Evolutionary conservation across 768 basidiomycete genomes (phyloP), one percentile per base, ranked within the genome.

Genomic region (Daedaleopsis sinensis): DNA sequence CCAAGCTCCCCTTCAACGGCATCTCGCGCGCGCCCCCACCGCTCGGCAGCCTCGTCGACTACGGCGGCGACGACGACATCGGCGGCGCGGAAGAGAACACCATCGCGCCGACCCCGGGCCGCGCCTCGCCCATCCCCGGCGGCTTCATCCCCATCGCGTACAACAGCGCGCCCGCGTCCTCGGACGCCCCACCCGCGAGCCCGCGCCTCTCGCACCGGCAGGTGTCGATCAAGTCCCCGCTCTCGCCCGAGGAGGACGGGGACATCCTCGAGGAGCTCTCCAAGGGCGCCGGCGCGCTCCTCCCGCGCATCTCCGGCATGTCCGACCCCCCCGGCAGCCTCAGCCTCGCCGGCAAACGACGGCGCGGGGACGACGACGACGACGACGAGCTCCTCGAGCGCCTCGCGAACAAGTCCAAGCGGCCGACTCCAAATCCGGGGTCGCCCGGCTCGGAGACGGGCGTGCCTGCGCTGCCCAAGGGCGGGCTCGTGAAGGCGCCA

Each of bases 11-110:
- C 35, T 59, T 64, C 58, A 64, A 52, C 55, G 64, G 62, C 52
- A 69, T 76, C 7, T 75, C 84, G 55, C 82, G 82, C 50, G 77
- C 82, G 4, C 27, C 27, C 6, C 85, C 85, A 23, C 76, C 81
- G 23, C 74, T 90, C 12, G 79, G 80, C 23, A 78, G 83, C n/a
- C 77, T 94, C 53, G 82, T 91, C 35, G 92, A 92, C 69, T 93
- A 94, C 70, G 91, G 90, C 27, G 90, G 93, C 48, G 89, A 89
- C 19, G 88, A 89, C 46, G 78, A 75, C 23, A 58, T 67, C 8
- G 64, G 61, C 19, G 66, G 5, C 46, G 63, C 35, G 50, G 65
- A n/a, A 37, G 54, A 58, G 48, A 66, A 63, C 49, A n/a, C n/a
- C n/a, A 38, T 24, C 10, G 35, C 59, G 9, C 37, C 49, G 8